Conservation (phyloP, 2,329 filamentous ascomycete species). For the Didymella pomorum region DNA sequence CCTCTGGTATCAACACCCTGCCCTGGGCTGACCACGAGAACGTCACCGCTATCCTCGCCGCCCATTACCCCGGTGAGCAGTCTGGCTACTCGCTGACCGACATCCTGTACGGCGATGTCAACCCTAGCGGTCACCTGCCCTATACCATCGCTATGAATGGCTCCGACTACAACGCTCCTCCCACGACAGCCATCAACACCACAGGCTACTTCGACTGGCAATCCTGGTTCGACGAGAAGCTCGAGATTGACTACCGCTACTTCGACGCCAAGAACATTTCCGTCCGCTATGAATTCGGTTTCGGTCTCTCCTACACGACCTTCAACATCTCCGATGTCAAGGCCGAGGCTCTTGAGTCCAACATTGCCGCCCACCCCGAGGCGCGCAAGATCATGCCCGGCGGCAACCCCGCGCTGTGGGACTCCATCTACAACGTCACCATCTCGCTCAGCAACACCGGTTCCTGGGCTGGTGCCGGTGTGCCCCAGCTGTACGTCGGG, state of each 20-base stretch:
- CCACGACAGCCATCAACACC: constrained; percentile 51
- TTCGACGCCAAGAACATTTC: constrained; percentile 72
- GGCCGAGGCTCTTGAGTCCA: constrained; percentile 60
- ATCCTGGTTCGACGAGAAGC: constrained; percentile 62
- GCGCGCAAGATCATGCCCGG: constrained; percentile 53
- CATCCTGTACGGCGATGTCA: constrained; percentile 75
- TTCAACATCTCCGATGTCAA: constrained; percentile 74
- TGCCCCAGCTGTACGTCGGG: constrained; percentile 66
- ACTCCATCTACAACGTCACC: constrained; percentile 71
- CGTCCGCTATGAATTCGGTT: constrained; percentile 82
- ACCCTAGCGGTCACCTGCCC: constrained; percentile 80
- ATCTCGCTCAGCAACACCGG: constrained; percentile 77
- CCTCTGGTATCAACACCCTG: constrained; percentile 53
- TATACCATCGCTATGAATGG: constrained; percentile 82
- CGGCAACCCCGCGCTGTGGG: constrained; percentile 65
- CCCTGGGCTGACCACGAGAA: constrained; percentile 54
- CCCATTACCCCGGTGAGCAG: constrained; percentile 55
- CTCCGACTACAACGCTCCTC: constrained; percentile 68
- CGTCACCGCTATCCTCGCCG: constrained; percentile 54
- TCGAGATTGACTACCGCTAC: constrained; percentile 81
- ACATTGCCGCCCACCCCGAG: constrained; percentile 67
- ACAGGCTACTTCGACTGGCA: constrained; percentile 56
- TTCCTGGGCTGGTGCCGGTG: constrained; percentile 57
- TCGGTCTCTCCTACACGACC: constrained; percentile 77
- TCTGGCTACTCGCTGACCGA: constrained; percentile 52